Evolutionary conservation across 1,284 basidiomycete species (phyloP).

Genomic region (Boletellus dicymbophilus): DNA sequence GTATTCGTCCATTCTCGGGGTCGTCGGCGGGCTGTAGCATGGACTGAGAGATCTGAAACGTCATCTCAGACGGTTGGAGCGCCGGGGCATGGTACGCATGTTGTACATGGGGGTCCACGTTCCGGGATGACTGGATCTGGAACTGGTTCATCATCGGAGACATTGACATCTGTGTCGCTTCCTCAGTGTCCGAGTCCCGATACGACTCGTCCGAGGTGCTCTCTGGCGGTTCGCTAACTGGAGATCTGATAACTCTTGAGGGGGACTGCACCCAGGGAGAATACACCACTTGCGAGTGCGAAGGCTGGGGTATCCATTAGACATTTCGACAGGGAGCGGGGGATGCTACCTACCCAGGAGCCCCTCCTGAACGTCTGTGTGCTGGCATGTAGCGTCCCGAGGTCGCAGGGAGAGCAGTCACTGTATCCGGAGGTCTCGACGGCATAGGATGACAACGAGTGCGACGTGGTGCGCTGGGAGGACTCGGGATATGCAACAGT

Average conservation of each 20-base stretch:
- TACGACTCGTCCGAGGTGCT: constrained; percentile 34
- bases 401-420: constrained; percentile 11
- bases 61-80: constrained; percentile 30
- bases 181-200: constrained; percentile 34
- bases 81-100: constrained; percentile 13
- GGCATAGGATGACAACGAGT: constrained; percentile 16
- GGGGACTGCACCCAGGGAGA: constrained; percentile 16
- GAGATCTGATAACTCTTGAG: constrained; percentile 22
- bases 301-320: constrained; percentile 26
- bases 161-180: constrained; percentile 32
- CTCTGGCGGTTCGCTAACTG: constrained; percentile 33
- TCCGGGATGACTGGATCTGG: constrained; percentile 24
- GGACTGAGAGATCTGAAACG: constrained; percentile 31
- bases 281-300: constrained; percentile 16
- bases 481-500: constrained; percentile 30
- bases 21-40: constrained; percentile 29
- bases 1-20: constrained; percentile 26
- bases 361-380: constrained; percentile 22
- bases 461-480: constrained; percentile 33
- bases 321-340: not conserved
- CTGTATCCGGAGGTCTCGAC: constrained; percentile 15
- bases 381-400: constrained; percentile 12
- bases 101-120: constrained; percentile 4
- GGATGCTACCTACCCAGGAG: constrained; percentile 25
- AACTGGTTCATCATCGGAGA: constrained; percentile 36